phyloP scores from a whole-genome alignment of 192 early-diverging fungal species.

The Coemansia sp. region DNA sequence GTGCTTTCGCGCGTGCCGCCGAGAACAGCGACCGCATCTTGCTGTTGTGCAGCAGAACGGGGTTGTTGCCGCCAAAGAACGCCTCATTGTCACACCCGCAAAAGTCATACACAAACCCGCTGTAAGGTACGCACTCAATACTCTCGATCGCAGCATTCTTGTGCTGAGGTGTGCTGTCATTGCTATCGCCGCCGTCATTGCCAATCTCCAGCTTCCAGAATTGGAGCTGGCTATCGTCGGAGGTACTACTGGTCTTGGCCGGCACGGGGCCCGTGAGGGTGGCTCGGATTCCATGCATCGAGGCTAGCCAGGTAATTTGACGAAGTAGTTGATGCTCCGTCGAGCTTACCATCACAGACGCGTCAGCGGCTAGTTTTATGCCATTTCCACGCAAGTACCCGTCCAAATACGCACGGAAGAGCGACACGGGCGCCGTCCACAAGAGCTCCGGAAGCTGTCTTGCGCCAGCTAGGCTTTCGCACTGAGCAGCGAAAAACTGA shows the following conservation, averaged over 20 bases:
- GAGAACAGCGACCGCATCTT: conserved; percentile 59
- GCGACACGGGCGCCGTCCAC: conserved; percentile 23
- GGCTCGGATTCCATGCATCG: conserved; percentile 34
- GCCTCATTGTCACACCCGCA: conserved; percentile 55
- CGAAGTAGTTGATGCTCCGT: conserved; percentile 24
- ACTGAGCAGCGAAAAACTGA: conserved; percentile 34
- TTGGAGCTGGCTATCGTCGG: not conserved
- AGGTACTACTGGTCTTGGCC: not conserved
- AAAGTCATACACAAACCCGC: conserved; percentile 51
- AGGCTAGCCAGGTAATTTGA: conserved; percentile 48
- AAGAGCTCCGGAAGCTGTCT: conserved; percentile 34
- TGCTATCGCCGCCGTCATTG: not conserved
- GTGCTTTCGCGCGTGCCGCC: conserved; percentile 73
- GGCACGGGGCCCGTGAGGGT: not conserved
- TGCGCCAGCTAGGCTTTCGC: not conserved
- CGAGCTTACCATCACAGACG: conserved; percentile 1
- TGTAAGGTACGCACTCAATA: conserved; percentile 35
- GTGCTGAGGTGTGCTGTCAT: not conserved
- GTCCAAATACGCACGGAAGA: conserved; percentile 24
- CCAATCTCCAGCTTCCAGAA: conserved; percentile 19
- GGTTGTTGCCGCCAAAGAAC: conserved; percentile 54
- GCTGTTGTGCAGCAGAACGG: conserved; percentile 55
- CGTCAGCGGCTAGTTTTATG: not conserved
- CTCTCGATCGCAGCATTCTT: conserved; percentile 26
- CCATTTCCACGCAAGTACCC: conserved; percentile 15